These are phyloP conservation scores for Pharus latifolius DNA, from an alignment of 176 grass and related monocot species.

Conservation along the genomic window DNA sequence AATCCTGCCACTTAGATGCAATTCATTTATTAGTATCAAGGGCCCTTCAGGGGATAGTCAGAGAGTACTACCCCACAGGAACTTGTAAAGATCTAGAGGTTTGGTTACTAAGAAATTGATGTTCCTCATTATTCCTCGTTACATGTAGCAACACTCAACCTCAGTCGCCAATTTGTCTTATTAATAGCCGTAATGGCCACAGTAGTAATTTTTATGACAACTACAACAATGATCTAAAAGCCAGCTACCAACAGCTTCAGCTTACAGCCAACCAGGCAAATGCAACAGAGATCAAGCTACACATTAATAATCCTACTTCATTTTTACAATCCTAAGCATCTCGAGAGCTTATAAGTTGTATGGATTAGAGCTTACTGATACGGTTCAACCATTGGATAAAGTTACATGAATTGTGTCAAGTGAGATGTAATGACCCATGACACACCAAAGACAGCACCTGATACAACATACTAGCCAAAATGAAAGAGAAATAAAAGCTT, in stretches of 20 bases:
- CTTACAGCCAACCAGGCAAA: background rate
- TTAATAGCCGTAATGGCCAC: background rate
- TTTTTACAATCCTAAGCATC: background rate
- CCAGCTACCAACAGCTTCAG: background rate
- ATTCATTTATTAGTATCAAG: background rate
- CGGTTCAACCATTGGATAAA: background rate
- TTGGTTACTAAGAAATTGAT: background rate
- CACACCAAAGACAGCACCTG: background rate
- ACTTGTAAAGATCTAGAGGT: background rate
- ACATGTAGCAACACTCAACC: no score
- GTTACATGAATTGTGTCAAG: background rate
- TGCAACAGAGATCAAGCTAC: background rate
- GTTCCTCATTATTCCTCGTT: background rate
- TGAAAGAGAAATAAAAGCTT: background rate
- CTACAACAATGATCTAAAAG: background rate
- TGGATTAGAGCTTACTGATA: background rate
- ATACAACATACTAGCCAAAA: background rate
- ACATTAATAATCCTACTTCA: background rate
- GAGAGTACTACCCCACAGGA: background rate
- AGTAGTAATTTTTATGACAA: background rate
- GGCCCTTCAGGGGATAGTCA: background rate
- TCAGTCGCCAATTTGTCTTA: background rate
- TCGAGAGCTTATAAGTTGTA: background rate
- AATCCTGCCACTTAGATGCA: background rate
- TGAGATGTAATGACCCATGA: background rate